phyloP scores from a whole-genome alignment of 2,329 filamentous ascomycete genomes.

The Emergomyces pasteurianus region DNA sequence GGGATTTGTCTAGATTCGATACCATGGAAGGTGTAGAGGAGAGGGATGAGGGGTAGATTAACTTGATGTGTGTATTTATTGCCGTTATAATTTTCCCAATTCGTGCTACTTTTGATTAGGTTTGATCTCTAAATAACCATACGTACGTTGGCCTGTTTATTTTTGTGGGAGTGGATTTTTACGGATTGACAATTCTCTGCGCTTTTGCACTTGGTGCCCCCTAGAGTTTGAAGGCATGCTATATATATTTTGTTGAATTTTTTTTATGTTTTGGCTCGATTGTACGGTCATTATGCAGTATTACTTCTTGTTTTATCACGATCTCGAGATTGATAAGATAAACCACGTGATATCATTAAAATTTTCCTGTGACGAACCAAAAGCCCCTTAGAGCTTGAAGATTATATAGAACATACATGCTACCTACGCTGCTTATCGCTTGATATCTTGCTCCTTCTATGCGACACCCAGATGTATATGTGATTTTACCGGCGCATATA shows the following conservation, averaged over 20 bases:
- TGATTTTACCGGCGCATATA: neutral
- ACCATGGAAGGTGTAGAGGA: conserved; percentile 4
- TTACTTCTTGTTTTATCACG: neutral
- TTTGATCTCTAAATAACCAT: too few relatives aligned
- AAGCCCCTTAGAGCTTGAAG: too few relatives aligned
- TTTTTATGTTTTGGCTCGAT: neutral
- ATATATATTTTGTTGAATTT: neutral
- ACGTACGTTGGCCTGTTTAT: neutral
- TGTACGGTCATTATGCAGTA: neutral
- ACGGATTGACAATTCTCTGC: neutral
- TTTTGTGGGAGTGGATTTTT: neutral
- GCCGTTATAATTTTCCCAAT: neutral
- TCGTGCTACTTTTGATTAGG: too few relatives aligned
- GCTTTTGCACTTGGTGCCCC: neutral
- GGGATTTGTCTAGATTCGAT: conserved; percentile 6
- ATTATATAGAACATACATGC: neutral
- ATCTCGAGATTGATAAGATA: conserved; percentile 1
- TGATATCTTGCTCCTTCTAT: neutral
- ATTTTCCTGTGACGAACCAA: neutral
- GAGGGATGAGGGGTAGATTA: neutral
- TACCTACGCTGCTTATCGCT: neutral
- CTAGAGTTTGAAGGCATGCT: neutral
- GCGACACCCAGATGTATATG: neutral
- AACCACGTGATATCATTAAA: neutral
- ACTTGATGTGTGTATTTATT: too few relatives aligned